Conservation (phyloP, 2,329 filamentous ascomycete species). For the Trichoderma harzianum region DNA sequence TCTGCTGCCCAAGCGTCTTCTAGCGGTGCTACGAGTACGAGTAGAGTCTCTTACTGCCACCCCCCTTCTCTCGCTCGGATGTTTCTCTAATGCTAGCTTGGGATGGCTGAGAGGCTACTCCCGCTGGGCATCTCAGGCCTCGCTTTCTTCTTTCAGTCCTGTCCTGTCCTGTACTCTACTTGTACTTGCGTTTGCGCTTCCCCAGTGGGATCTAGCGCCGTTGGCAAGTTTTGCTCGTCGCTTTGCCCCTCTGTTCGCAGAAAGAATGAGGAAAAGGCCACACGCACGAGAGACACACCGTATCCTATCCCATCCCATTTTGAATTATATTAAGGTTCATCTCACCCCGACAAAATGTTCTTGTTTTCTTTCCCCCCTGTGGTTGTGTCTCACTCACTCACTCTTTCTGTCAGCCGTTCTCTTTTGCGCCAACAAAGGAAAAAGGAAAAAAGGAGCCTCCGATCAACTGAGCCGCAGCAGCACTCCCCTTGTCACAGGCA, state of each 20-base stretch:
- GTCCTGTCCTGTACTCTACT: not conserved
- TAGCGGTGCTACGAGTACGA: not conserved
- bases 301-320: conserved; percentile 4
- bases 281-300: conserved; percentile 4
- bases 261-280: not conserved
- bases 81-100: conserved; percentile 11
- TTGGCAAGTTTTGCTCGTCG: not conserved
- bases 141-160: not conserved
- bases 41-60: not conserved
- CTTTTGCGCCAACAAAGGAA: not conserved
- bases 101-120: conserved; percentile 10
- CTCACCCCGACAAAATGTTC: not conserved
- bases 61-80: conserved; percentile 7
- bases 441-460: not conserved
- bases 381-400: not conserved
- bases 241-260: conserved; percentile 7
- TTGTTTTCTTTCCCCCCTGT: not conserved
- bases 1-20: conserved; percentile 14
- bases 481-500: not conserved
- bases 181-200: conserved; percentile 11
- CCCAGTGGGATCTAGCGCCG: conserved; percentile 18
- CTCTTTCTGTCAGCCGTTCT: not conserved
- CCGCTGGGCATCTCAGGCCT: conserved; percentile 11
- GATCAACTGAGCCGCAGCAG: not conserved
- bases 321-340: conserved; percentile 21